Evolutionary conservation across 768 basidiomycete genomes (phyloP).

Genomic region (Leucosporidium scottii): DNA sequence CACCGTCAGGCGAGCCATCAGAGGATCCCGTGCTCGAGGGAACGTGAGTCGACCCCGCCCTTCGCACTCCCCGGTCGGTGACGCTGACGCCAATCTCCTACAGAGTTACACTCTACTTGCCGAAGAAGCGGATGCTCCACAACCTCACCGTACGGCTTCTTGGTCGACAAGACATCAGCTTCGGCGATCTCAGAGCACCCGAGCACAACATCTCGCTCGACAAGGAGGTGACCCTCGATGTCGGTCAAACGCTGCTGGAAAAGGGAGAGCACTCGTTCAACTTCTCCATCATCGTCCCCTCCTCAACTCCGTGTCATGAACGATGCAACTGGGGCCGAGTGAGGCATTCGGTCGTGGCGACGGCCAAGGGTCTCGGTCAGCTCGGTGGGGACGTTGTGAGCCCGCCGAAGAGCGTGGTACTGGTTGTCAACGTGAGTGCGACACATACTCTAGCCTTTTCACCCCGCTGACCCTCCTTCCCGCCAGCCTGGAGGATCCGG

Average conservation of each 20-base stretch:
- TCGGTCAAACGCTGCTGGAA: constrained; percentile 8
- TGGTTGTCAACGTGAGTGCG: constrained; percentile 12
- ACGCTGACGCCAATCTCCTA: neutral
- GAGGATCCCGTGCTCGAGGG: constrained; percentile 26
- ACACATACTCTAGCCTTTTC: too few species aligned
- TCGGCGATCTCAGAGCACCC: constrained; percentile 17
- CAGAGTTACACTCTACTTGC: constrained; percentile 19
- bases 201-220: constrained; percentile 19
- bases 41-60: neutral
- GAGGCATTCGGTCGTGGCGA: constrained; percentile 24
- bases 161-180: constrained; percentile 28
- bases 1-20: neutral
- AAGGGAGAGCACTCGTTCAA: constrained; percentile 27
- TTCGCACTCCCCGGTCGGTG: too few species aligned
- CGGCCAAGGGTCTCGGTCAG: constrained; percentile 23
- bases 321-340: constrained; percentile 29
- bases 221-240: constrained; percentile 11
- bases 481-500: constrained; percentile 1
- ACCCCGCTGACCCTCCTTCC: too few species aligned
- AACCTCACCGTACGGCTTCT: constrained; percentile 21
- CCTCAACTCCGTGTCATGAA: constrained; percentile 16
- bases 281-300: constrained; percentile 32
- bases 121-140: constrained; percentile 19
- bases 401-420: constrained; percentile 11
- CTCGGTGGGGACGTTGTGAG: constrained; percentile 20